Evolutionary conservation across 2,329 filamentous ascomycete species (phyloP).

Genomic region (Helicocarpus griseus): DNA sequence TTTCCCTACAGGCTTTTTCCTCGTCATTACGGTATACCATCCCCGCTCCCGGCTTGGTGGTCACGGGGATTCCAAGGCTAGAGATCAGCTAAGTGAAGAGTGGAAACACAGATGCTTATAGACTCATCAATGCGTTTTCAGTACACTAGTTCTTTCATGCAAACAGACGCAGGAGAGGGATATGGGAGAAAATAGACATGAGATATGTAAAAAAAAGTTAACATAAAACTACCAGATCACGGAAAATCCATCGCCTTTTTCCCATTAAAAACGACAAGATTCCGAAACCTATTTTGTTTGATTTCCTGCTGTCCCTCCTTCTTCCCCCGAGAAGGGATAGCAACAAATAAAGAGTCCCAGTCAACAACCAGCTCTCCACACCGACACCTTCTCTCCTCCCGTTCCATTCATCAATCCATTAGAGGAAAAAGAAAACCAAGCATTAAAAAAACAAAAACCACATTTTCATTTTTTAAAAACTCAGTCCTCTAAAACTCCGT

Average conservation of each 20-base stretch:
- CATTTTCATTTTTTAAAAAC: not conserved
- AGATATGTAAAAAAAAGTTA: not conserved
- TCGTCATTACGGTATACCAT: too few species aligned
- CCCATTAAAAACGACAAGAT: conserved; percentile 3
- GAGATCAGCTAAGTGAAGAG: too few species aligned
- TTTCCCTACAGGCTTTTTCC: too few species aligned
- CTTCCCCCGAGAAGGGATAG: not conserved
- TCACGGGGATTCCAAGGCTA: too few species aligned
- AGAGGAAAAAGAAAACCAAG: too few species aligned
- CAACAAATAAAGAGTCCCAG: not conserved
- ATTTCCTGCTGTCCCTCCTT: not conserved
- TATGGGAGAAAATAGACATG: not conserved
- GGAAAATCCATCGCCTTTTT: conserved; percentile 1
- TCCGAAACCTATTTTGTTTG: not conserved
- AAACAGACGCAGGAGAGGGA: conserved; percentile 15
- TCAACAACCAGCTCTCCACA: not conserved
- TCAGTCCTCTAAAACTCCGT: conserved; percentile 64
- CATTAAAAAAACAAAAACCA: conserved; percentile 6
- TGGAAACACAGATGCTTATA: too few species aligned
- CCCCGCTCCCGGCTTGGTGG: too few species aligned
- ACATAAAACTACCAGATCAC: not conserved
- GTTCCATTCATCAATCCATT: not conserved
- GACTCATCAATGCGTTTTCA: conserved; percentile 3
- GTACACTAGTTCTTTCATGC: conserved; percentile 16
- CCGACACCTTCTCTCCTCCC: not conserved